Conservation (phyloP, 2,329 filamentous ascomycete genomes). For the Stagonosporopsis vannaccii region DNA sequence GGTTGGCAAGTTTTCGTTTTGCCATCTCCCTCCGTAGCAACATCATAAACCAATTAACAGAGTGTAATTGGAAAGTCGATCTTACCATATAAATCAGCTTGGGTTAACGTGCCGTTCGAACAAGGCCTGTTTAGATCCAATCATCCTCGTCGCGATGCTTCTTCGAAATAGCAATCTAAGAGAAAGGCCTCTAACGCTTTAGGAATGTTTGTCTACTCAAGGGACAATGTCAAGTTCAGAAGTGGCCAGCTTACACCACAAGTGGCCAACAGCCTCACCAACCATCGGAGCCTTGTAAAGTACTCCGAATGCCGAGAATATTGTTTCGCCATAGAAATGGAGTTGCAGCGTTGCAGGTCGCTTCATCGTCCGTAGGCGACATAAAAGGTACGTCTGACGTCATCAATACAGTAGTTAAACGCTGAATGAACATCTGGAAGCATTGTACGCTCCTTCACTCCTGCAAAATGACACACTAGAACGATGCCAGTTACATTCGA, state of each 20-base stretch:
- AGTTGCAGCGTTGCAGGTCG: too few species aligned
- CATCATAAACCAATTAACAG: too few species aligned
- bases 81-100: too few species aligned
- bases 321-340: neutral
- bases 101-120: too few species aligned
- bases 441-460: neutral
- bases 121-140: too few species aligned
- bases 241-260: neutral
- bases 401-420: neutral
- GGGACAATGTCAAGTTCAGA: neutral
- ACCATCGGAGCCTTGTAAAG: neutral
- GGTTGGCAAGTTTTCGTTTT: too few species aligned
- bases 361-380: neutral
- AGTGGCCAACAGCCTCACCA: neutral
- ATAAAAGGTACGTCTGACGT: neutral
- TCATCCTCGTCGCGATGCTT: too few species aligned
- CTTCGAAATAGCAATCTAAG: too few species aligned
- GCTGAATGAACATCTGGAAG: neutral
- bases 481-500: constrained; percentile 2
- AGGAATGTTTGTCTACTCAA: neutral
- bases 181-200: too few species aligned
- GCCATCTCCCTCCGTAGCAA: too few species aligned
- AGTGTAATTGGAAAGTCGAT: too few species aligned
- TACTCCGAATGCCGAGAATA: neutral
- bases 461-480: neutral